Conservation (phyloP, 1,139 yeast species). For the Candida buenavistaensis region DNA sequence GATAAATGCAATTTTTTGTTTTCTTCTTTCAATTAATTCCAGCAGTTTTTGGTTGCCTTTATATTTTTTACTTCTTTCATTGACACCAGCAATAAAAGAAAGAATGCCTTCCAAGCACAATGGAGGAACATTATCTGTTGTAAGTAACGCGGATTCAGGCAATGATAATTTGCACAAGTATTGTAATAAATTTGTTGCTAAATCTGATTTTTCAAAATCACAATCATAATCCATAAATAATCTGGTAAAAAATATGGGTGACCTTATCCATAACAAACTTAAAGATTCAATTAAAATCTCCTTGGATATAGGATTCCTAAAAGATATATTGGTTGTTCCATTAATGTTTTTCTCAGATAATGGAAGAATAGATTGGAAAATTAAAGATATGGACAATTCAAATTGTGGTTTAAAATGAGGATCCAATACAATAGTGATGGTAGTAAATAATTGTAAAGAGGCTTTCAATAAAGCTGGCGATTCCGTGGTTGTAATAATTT, state of each 20-base stretch:
- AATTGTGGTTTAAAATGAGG: slow-evolving; percentile 62
- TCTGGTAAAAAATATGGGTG: slow-evolving; percentile 75
- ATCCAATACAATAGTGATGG: slow-evolving; percentile 62
- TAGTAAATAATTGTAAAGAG: slow-evolving; percentile 72
- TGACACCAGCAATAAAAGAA: slow-evolving; percentile 66
- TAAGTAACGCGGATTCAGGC: slow-evolving; percentile 73
- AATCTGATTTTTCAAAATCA: slow-evolving; percentile 82
- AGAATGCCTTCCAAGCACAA: slow-evolving; percentile 87
- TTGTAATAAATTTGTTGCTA: slow-evolving; percentile 68
- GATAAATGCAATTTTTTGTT: slow-evolving; percentile 70
- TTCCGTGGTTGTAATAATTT: slow-evolving; percentile 71
- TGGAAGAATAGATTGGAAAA: slow-evolving; percentile 56
- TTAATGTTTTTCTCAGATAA: slow-evolving; percentile 27
- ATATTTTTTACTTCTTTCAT: slow-evolving; percentile 48
- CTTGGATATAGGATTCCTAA: slow-evolving; percentile 45
- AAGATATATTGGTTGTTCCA: slow-evolving; percentile 22
- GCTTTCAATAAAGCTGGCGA: slow-evolving; percentile 69
- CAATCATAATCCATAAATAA: slow-evolving; percentile 87
- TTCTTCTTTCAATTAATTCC: slow-evolving; percentile 45
- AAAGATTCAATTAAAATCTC: slow-evolving; percentile 84
- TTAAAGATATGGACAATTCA: slow-evolving; percentile 61
- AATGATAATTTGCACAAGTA: slow-evolving; percentile 73
- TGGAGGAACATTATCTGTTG: slow-evolving; percentile 91
- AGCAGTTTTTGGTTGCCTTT: slow-evolving; percentile 23
- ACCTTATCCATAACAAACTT: slow-evolving; percentile 80